Conservation (phyloP, 2,329 filamentous ascomycete genomes). For the Diaporthe batatas region DNA sequence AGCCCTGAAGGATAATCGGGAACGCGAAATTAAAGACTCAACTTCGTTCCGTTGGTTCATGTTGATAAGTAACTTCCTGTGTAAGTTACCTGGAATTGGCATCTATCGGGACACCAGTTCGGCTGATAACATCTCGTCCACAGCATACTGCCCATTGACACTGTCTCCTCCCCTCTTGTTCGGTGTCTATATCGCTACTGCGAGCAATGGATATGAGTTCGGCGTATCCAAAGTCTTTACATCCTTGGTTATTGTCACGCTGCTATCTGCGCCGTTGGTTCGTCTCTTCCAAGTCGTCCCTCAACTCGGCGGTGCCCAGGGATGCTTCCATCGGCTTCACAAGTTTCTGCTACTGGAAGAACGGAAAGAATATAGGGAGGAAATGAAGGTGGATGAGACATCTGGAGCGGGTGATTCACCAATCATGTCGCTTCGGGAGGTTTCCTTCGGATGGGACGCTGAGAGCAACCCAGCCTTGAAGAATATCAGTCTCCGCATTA, state of each 20-base stretch:
- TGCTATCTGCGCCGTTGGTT: constrained; percentile 42
- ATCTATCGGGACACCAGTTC: background rate
- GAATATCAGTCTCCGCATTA: constrained; percentile 43
- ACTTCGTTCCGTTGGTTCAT: constrained; percentile 21
- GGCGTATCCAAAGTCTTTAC: constrained; percentile 42
- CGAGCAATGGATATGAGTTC: constrained; percentile 37
- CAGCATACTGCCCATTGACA: constrained; percentile 42
- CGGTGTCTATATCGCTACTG: constrained; percentile 42
- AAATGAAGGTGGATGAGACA: background rate
- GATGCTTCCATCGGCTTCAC: constrained; percentile 43
- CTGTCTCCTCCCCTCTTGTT: constrained; percentile 43
- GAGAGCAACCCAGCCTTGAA: constrained; percentile 41
- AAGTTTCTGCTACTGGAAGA: constrained; percentile 43
- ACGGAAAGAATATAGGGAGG: constrained; percentile 37
- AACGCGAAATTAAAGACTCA: constrained; percentile 13
- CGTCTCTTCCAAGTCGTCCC: constrained; percentile 41
- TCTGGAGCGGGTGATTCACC: constrained; percentile 3
- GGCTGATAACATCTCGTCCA: constrained; percentile 5
- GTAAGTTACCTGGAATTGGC: background rate
- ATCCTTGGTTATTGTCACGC: constrained; percentile 44
- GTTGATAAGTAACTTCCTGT: constrained; percentile 10
- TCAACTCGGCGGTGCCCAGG: constrained; percentile 42
- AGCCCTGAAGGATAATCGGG: background rate
- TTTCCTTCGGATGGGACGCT: constrained; percentile 25
- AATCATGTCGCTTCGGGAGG: background rate